Evolutionary conservation across 1,139 yeast genomes (phyloP).

Genomic region (Kurtzmaniella natalensis): DNA sequence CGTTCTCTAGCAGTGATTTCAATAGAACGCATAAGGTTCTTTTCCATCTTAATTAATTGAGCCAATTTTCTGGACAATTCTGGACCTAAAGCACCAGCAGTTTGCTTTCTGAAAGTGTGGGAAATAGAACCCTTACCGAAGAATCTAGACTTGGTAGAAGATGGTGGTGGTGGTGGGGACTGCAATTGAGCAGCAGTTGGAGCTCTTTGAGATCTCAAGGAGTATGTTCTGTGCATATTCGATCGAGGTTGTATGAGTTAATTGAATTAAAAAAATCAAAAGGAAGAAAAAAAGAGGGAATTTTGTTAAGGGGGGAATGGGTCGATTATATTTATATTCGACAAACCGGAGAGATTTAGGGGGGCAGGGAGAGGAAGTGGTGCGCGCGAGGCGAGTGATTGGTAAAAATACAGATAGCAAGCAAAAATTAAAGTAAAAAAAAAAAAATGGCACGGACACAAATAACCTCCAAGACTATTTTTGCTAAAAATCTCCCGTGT

Average conservation of each 20-base stretch:
- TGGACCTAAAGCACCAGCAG: constrained; percentile 77
- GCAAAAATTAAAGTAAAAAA: too few relatives aligned
- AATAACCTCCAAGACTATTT: too few relatives aligned
- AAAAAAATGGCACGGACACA: too few relatives aligned
- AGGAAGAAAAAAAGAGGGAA: neutral
- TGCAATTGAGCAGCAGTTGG: constrained; percentile 81
- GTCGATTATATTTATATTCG: neutral
- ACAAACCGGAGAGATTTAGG: constrained; percentile 1
- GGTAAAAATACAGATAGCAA: too few relatives aligned
- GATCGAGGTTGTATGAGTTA: neutral
- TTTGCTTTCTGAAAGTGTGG: constrained; percentile 59
- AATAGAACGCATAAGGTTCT: constrained; percentile 73
- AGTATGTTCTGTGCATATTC: constrained; percentile 81
- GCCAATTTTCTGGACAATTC: constrained; percentile 75
- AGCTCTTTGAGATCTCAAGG: constrained; percentile 73
- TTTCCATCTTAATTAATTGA: constrained; percentile 76
- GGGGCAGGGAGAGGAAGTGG: too few relatives aligned
- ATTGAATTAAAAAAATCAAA: neutral
- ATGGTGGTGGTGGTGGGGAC: constrained; percentile 77
- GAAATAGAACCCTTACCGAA: constrained; percentile 72
- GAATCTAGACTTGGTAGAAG: constrained; percentile 63
- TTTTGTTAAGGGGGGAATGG: constrained; percentile 1
- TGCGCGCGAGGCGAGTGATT: too few relatives aligned
- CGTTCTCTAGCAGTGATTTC: constrained; percentile 77
- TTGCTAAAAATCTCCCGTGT: too few relatives aligned